Conservation (phyloP, 805 yeast genomes). For the Candida fluviatilis region DNA sequence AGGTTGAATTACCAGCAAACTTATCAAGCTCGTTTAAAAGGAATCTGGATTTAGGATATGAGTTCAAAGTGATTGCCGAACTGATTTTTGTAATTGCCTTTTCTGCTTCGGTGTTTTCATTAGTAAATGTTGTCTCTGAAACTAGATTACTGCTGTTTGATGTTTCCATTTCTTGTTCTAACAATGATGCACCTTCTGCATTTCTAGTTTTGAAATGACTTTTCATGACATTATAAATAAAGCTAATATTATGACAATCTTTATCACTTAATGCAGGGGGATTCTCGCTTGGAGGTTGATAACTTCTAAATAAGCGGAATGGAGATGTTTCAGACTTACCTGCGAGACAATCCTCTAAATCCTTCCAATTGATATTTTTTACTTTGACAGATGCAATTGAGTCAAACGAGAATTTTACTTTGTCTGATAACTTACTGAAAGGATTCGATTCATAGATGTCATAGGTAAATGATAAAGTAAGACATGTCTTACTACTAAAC, state of each 20-base stretch:
- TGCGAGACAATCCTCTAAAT: constrained; percentile 25
- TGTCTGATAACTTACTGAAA: constrained; percentile 18
- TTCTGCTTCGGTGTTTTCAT: constrained; percentile 12
- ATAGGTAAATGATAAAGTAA: constrained; percentile 34
- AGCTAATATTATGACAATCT: constrained; percentile 29
- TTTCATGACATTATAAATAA: constrained; percentile 27
- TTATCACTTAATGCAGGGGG: constrained; percentile 11
- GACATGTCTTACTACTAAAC: constrained; percentile 18
- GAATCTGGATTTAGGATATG: constrained; percentile 13
- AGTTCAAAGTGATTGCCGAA: constrained; percentile 1
- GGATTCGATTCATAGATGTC: constrained; percentile 32
- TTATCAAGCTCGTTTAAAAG: constrained; percentile 22
- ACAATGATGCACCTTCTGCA: constrained; percentile 22
- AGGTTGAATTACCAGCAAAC: constrained; percentile 21
- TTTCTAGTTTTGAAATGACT: constrained; percentile 30
- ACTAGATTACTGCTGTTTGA: constrained; percentile 15
- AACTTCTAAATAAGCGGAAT: constrained; percentile 16
- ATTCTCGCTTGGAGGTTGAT: constrained; percentile 3
- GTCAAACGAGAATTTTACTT: constrained; percentile 27
- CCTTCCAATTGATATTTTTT: constrained; percentile 17
- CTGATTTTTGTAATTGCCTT: constrained; percentile 8
- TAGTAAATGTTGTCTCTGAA: constrained; percentile 8
- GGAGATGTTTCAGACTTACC: constrained; percentile 21
- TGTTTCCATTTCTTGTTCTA: constrained; percentile 8
- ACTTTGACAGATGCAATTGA: constrained; percentile 16